These are phyloP conservation scores for Lipomyces oligophaga DNA, from an alignment of 805 yeast species.

Conservation along the genomic window DNA sequence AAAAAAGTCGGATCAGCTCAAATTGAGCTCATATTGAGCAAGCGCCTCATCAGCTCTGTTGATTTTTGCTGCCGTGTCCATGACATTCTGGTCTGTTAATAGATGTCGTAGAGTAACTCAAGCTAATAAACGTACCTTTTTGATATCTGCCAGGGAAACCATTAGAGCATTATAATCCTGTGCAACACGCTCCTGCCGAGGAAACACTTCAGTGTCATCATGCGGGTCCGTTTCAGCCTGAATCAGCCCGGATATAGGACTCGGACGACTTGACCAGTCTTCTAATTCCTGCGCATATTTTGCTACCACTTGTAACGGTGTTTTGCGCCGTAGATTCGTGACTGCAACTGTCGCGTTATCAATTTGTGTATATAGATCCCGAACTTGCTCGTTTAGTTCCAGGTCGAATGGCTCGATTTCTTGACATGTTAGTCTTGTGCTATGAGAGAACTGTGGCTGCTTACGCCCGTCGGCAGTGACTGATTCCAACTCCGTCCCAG, in stretches of 20 bases:
- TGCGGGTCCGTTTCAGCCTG: not conserved
- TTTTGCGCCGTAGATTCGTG: slow-evolving; percentile 49
- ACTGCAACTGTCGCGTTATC: slow-evolving; percentile 51
- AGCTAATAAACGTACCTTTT: slow-evolving; percentile 8
- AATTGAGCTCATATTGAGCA: no score
- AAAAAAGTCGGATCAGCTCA: no score
- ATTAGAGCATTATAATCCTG: slow-evolving; percentile 12
- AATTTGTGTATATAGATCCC: slow-evolving; percentile 42
- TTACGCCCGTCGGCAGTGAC: slow-evolving; percentile 24
- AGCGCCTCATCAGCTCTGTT: slow-evolving; percentile 23
- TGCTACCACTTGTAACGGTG: slow-evolving; percentile 34
- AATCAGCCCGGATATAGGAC: slow-evolving; percentile 5
- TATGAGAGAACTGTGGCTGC: slow-evolving; percentile 28
- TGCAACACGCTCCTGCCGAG: slow-evolving; percentile 7
- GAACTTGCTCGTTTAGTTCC: slow-evolving; percentile 54
- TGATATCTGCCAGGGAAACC: slow-evolving; percentile 17
- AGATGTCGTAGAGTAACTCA: not conserved
- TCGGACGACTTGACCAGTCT: no score
- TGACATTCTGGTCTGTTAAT: slow-evolving; percentile 4
- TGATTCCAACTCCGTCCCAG: slow-evolving; percentile 29
- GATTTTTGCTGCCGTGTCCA: slow-evolving; percentile 10
- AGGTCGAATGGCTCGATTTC: slow-evolving; percentile 68
- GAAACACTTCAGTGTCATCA: slow-evolving; percentile 5
- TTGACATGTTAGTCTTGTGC: slow-evolving; percentile 25
- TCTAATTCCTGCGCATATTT: slow-evolving; percentile 39